Evolutionary conservation across 805 yeast genomes (phyloP), one percentile per base, ranked within the genome.

Genomic region (Isabelozyma pseudorhagii): DNA sequence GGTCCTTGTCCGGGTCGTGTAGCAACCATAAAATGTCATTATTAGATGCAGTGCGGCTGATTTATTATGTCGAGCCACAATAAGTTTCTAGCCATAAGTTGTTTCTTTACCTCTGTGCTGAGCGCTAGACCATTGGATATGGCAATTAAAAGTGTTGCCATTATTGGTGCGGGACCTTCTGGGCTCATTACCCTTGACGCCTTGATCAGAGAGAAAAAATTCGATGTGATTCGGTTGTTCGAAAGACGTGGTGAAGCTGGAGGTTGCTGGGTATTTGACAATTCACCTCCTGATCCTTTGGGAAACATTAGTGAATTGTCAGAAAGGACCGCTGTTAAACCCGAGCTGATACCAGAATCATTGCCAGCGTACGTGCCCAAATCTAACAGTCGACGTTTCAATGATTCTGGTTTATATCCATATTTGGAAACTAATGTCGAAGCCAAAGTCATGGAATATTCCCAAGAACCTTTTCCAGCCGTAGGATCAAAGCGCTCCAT

Each of bases 141-240:
- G 46, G 42, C 13, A 38, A 40, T 66, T 31, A 62, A 57, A 45
- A 57, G 64, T 5, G 61, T 77, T 8, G 81, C 79, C 15, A 66
- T 78, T 29, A 74, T 77, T 31, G 81, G 82, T 5, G 81, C 78
- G n/a, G 82, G 82, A 11, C 80, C 82, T 5, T 69, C 77, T 4
- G 82, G 81, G 5, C 71, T 77, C 18, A 67, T 77, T 43, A 60
- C 70, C 0, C 59, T 76, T 8, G 80, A 77, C 43, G 42, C 70
- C 0, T 54, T 77, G 10, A 54, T 74, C 4, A 58, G 67, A 46
- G 79, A 76, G 49, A 50, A 55, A 2, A 49, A 47, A 1, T 67
- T 74, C 48, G 64, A 58, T 4, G 58, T 60, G 17, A 66, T 78
- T 40, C 66, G 65, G 1, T 54, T 77, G 1, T 76, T 68, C 54